Percentiles rank a stretch among this genome's conserved stretches.
Evolutionary conservation across 495 filamentous ascomycete species (phyloP).

Genomic region (Aspergillus leporis): DNA sequence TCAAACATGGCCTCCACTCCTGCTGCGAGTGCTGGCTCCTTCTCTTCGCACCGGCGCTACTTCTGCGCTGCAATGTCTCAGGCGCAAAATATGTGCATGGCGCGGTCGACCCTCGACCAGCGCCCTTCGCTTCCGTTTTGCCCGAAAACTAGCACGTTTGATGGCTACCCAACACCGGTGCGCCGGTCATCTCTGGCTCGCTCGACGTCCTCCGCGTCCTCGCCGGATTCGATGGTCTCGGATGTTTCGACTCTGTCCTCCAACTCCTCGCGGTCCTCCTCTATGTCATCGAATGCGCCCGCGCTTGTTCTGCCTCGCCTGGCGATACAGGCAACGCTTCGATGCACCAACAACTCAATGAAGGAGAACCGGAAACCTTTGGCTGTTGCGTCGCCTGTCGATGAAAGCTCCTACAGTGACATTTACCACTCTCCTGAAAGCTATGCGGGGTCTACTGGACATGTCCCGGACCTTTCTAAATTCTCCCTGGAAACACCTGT

Average conservation of each 20-base stretch:
- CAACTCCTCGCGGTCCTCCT: conserved; percentile 71
- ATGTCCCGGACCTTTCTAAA: conserved; percentile 50
- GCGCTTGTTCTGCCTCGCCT: conserved; percentile 61
- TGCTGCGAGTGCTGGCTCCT: conserved; percentile 74
- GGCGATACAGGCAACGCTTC: conserved; percentile 82
- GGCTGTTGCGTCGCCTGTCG: conserved; percentile 42
- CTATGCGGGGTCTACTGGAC: conserved; percentile 53
- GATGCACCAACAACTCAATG: conserved; percentile 62
- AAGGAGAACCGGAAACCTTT: conserved; percentile 44
- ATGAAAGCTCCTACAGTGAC: conserved; percentile 51
- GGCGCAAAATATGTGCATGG: conserved; percentile 61
- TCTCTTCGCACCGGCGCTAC: conserved; percentile 58
- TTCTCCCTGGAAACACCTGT: conserved; percentile 52
- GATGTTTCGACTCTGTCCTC: conserved; percentile 65
- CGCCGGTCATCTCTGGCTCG: conserved; percentile 77
- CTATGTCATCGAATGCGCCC: conserved; percentile 70
- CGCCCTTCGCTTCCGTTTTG: conserved; percentile 49
- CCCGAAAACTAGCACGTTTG: conserved; percentile 52
- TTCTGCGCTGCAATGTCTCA: conserved; percentile 82
- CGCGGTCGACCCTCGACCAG: conserved; percentile 62
- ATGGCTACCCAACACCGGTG: conserved; percentile 50
- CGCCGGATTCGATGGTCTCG: conserved; percentile 89
- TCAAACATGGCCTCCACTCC: conserved; percentile 75
- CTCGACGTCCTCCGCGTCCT: conserved; percentile 74
- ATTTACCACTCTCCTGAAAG: conserved; percentile 62